Conservation (phyloP, 495 filamentous ascomycete species). For the Neurospora africana region DNA sequence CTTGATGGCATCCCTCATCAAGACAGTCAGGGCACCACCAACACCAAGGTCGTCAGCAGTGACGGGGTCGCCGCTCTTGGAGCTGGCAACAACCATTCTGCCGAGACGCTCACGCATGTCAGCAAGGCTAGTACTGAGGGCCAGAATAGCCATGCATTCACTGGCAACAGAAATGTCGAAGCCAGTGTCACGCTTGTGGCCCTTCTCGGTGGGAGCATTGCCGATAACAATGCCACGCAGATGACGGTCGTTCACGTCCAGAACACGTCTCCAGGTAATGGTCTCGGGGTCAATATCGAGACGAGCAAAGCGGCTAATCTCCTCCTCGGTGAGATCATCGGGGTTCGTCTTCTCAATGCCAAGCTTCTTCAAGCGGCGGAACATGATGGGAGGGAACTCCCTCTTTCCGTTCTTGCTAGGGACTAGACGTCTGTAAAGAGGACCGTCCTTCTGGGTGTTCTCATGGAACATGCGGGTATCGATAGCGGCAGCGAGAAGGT, state of each 20-base stretch:
- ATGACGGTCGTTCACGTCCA: slow-evolving; percentile 96
- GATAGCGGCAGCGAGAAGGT: slow-evolving; percentile 94
- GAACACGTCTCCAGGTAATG: slow-evolving; percentile 91
- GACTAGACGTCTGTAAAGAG: slow-evolving; percentile 82
- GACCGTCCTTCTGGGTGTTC: slow-evolving; percentile 79
- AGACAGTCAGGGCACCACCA: slow-evolving; percentile 81
- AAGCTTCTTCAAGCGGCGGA: slow-evolving; percentile 83
- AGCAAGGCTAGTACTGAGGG: slow-evolving; percentile 72
- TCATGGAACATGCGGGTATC: slow-evolving; percentile 99
- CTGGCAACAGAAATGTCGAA: slow-evolving; percentile 97
- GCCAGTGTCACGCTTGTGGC: slow-evolving; percentile 68
- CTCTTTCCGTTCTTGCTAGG: slow-evolving; percentile 84
- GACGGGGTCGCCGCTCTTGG: slow-evolving; percentile 73
- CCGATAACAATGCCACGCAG: slow-evolving; percentile 81
- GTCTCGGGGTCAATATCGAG: slow-evolving; percentile 94
- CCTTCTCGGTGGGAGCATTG: slow-evolving; percentile 81
- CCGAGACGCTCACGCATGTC: slow-evolving; percentile 94
- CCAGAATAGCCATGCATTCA: slow-evolving; percentile 97
- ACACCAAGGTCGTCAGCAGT: slow-evolving; percentile 93
- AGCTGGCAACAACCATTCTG: slow-evolving; percentile 92
- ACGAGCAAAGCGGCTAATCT: slow-evolving; percentile 76
- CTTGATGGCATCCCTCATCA: slow-evolving; percentile 98
- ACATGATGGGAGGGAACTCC: slow-evolving; percentile 79
- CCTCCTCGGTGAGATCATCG: slow-evolving; percentile 78
- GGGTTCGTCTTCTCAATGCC: slow-evolving; percentile 93